Base-by-base conservation (phyloP, 805 yeast species). In the Starmerella vaccinii region DNA sequence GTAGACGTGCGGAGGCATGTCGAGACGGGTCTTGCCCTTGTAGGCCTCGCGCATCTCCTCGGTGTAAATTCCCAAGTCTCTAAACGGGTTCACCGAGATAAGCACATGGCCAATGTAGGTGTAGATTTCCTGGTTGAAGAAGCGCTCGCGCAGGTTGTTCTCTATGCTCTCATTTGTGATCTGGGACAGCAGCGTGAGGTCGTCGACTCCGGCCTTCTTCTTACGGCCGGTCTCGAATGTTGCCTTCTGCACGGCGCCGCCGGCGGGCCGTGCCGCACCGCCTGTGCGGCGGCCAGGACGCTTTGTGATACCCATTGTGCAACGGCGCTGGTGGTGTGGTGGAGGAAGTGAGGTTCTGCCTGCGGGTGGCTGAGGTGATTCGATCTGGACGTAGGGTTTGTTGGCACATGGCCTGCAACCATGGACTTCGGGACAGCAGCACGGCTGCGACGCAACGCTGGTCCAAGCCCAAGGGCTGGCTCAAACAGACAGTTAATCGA, bases 181-280 rank as follows among this genome's bases (percentile, higher is more conserved):
- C 54, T 82, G 84, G 24, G 95, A 82, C 54, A 92, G 73, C 48
- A 92, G 70, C 0, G 99, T 92, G 62, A 92, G 73, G 68, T 92
- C 99, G 39, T 95, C 82, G 8, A 92, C 97, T 48, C 99, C 99
- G n/a, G 92, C 97, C 68, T 92, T 97, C 66, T 88, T 86, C 75
- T 86, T 86, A 70, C 88, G 88, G 49, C 80, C 71, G 30, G 82
- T 68, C 60, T 92, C 97, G 65, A 88, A 92, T 46, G 87, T 83
- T 13, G 97, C 97, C 71, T 90, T 90, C 63, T 84, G 80, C 50
- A 84, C 80, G 35, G 70, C 81, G 76, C 76, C 42, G 77, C 76
- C 34, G 80, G 45, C 24, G 34, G 34, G n/a, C 24, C 34, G 7
- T 13, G 46, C 46, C 30, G 46, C 38, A 29, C 38, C 46, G 9